Evolutionary conservation across 768 basidiomycete genomes (phyloP), one percentile per base, ranked within the genome.

Genomic region (Flagelloscypha sp.): DNA sequence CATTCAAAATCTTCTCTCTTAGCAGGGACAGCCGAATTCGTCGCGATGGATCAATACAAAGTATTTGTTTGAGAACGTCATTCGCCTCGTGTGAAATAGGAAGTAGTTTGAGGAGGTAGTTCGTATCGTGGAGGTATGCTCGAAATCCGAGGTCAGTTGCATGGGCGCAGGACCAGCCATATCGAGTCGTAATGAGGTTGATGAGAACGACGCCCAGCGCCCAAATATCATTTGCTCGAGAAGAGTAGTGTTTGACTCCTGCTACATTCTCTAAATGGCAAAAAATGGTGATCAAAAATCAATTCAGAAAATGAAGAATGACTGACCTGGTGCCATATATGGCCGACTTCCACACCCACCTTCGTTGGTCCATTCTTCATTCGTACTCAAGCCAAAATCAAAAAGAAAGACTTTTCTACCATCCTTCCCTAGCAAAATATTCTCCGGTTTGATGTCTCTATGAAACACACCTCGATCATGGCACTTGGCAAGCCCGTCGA

Each of bases 361-460:
- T 27, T 76, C 71, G 16, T 47, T 52, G 34, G 66, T 72, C 33
- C 69, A 43, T 12, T 51, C 55, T 40, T 58, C 55, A 32, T 57
- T 59, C 6, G 72, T 79, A 0, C 75, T 70, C 27, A 87, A 61
- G 11, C 88, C 87, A 65, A 89, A 90, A 56, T 90, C 87, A 6
- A 81, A 76, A 33, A 89, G 63, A 37, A 65, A 68, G 23, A 87
- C 63, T 41, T 61, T 56, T 27, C 55, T 50, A 11, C 79, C 77
- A 34, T 56, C 74, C 49, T 54, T 58, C 41, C 53, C 69, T 49
- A 74, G 77, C 23, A 90, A 59, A 18, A 88, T 66, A 53, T 81
- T 87, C 53, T 89, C 88, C 1, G 87, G 88, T 56, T 92, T 90
- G 49, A 93, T 70, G 48, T 90, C 86, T 16, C 33, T 34, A 12